phyloP scores from a whole-genome alignment of 2,329 filamentous ascomycete species.

The Pseudocercospora cruenta region DNA sequence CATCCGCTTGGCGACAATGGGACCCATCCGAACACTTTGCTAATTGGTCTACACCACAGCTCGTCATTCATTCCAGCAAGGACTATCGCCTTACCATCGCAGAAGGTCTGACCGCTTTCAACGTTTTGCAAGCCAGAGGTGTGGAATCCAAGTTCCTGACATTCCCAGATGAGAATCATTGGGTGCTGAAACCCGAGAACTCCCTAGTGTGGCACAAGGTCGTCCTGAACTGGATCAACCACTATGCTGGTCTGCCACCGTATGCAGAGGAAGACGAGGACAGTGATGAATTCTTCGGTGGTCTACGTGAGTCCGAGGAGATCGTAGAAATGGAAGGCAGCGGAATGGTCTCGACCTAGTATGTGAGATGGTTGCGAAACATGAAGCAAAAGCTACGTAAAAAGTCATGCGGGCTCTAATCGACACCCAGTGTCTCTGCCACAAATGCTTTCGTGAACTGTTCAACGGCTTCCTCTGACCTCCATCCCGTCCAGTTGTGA shows the following conservation, averaged over 20 bases:
- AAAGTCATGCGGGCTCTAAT: not conserved
- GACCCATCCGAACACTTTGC: constrained; percentile 60
- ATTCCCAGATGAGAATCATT: constrained; percentile 79
- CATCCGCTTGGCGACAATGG: constrained; percentile 45
- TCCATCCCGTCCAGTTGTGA: constrained; percentile 55
- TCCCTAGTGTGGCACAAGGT: constrained; percentile 86
- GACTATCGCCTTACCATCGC: constrained; percentile 87
- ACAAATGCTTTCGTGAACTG: constrained; percentile 26
- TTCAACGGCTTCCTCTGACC: constrained; percentile 22
- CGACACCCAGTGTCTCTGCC: constrained; percentile 14
- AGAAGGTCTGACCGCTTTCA: constrained; percentile 84
- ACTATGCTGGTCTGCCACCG: constrained; percentile 57
- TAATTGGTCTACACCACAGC: constrained; percentile 83
- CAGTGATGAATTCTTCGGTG: constrained; percentile 36
- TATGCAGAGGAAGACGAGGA: constrained; percentile 43
- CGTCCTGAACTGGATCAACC: constrained; percentile 76
- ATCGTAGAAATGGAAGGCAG: constrained; percentile 29
- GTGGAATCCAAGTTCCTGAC: constrained; percentile 78
- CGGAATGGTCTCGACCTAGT: constrained; percentile 30
- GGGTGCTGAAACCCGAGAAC: constrained; percentile 92
- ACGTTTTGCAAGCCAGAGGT: constrained; percentile 74
- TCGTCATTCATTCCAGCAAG: constrained; percentile 87
- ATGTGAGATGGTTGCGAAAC: not conserved
- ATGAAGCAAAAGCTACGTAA: not conserved
- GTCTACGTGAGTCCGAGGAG: constrained; percentile 31